Percentiles rank a stretch among this genome's conserved stretches.
Evolutionary conservation across 2,329 filamentous ascomycete genomes (phyloP).

Genomic region (Sclerotiophoma versabilis): DNA sequence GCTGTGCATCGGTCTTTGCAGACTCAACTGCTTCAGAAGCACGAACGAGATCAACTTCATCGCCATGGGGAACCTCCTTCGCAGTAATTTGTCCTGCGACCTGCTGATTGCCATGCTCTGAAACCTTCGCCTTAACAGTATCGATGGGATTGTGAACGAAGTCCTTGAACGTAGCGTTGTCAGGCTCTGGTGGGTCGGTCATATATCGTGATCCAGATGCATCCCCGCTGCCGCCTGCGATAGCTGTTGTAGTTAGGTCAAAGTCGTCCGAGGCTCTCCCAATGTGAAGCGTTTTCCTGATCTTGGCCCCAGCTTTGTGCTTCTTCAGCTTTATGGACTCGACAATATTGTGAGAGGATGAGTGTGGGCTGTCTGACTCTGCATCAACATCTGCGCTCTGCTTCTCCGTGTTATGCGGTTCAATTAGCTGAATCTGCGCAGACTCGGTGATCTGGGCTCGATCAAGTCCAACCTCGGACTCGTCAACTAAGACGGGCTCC

Average conservation of each 20-base stretch:
- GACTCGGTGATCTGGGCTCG: constrained; percentile 18
- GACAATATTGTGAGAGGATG: constrained; percentile 20
- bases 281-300: constrained; percentile 34
- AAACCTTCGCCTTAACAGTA: constrained; percentile 31
- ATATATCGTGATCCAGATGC: constrained; percentile 29
- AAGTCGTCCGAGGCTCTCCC: constrained; percentile 26
- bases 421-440: constrained; percentile 18
- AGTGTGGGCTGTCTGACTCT: constrained; percentile 14
- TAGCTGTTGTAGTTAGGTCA: constrained; percentile 15
- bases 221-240: constrained; percentile 23
- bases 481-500: constrained; percentile 9
- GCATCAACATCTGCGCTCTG: not conserved
- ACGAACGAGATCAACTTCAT: constrained; percentile 48
- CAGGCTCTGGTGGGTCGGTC: constrained; percentile 21
- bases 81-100: constrained; percentile 48
- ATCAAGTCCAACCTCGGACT: constrained; percentile 21
- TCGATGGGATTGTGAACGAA: constrained; percentile 36
- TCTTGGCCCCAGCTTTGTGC: constrained; percentile 31
- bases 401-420: not conserved
- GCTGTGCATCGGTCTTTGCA: constrained; percentile 22
- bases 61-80: constrained; percentile 52
- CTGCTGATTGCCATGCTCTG: constrained; percentile 32
- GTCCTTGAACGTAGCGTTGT: constrained; percentile 35
- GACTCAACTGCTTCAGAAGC: constrained; percentile 35
- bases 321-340: constrained; percentile 29